A percentile compares a stretch with the other conserved stretches of the same genome.
Conservation (phyloP, 2,329 filamentous ascomycete species). For the Ceratocystis colombiana region DNA sequence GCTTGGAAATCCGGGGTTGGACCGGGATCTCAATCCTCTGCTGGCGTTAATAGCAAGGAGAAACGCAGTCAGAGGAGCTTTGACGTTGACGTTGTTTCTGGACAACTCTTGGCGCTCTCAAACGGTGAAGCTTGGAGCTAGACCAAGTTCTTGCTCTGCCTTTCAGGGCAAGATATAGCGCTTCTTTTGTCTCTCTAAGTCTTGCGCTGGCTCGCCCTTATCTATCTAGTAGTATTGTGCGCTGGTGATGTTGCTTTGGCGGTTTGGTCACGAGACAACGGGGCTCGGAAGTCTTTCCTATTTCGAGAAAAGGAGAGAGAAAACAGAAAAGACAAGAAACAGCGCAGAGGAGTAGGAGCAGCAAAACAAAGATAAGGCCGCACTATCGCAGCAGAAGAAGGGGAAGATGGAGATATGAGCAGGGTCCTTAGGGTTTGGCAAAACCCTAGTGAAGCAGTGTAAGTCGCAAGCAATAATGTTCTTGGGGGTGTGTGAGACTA, state of each 20-base stretch:
- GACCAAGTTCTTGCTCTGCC: neutral
- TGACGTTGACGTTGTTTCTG: constrained; percentile 12
- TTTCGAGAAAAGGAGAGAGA: neutral
- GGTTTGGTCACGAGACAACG: constrained; percentile 5
- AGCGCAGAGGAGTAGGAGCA: neutral
- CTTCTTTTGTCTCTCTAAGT: neutral
- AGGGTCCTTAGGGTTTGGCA: neutral
- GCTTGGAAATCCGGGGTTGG: constrained; percentile 5
- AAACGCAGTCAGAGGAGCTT: constrained; percentile 9
- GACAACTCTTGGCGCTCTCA: constrained; percentile 11
- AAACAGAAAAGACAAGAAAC: neutral
- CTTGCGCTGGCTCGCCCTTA: neutral
- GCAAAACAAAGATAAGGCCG: neutral
- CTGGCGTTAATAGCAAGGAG: neutral
- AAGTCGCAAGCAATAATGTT: neutral
- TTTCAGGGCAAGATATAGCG: constrained; percentile 5
- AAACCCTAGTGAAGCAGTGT: constrained; percentile 1
- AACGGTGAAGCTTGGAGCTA: neutral
- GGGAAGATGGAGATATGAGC: neutral
- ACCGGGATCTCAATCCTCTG: neutral
- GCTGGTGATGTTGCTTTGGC: constrained; percentile 5
- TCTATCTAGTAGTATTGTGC: neutral
- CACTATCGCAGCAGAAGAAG: neutral
- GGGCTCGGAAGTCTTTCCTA: constrained; percentile 6
- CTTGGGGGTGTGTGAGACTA: too few species aligned